Evolutionary conservation across 495 filamentous ascomycete species (phyloP).

Genomic region (Hypoxylon rickii): DNA sequence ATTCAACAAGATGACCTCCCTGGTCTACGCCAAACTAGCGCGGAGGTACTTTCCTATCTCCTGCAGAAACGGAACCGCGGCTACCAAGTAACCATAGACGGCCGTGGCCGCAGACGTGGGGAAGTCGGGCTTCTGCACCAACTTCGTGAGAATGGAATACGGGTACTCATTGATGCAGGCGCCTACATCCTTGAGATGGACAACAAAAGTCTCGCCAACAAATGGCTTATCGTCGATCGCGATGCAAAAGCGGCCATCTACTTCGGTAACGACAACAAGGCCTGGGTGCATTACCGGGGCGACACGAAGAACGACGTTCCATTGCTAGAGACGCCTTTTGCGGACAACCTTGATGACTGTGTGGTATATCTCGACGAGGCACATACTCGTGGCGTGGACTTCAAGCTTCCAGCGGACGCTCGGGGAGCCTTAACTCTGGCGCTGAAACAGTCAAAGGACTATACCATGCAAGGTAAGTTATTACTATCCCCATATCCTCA

Average conservation of each 20-base stretch:
- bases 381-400: slow-evolving; percentile 57
- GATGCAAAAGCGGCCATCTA: slow-evolving; percentile 42
- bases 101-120: slow-evolving; percentile 34
- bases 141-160: slow-evolving; percentile 39
- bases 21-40: slow-evolving; percentile 53
- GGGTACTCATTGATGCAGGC: slow-evolving; percentile 57
- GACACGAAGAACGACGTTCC: slow-evolving; percentile 35
- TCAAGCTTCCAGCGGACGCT: slow-evolving; percentile 48
- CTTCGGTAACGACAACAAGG: slow-evolving; percentile 48
- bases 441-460: slow-evolving; percentile 53
- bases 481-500: neutral
- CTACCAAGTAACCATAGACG: slow-evolving; percentile 43
- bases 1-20: slow-evolving; percentile 58
- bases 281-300: slow-evolving; percentile 48
- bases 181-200: slow-evolving; percentile 56
- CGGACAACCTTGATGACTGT: slow-evolving; percentile 46
- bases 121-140: slow-evolving; percentile 45
- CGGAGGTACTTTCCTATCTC: slow-evolving; percentile 58
- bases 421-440: slow-evolving; percentile 54
- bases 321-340: slow-evolving; percentile 49
- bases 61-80: slow-evolving; percentile 48
- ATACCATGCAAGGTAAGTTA: slow-evolving; percentile 49
- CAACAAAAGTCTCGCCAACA: slow-evolving; percentile 45
- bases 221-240: slow-evolving; percentile 52
- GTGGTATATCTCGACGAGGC: slow-evolving; percentile 43